These are phyloP conservation scores for Tulasnella sp. DNA, from an alignment of 768 basidiomycete genomes.

Conservation along the genomic window DNA sequence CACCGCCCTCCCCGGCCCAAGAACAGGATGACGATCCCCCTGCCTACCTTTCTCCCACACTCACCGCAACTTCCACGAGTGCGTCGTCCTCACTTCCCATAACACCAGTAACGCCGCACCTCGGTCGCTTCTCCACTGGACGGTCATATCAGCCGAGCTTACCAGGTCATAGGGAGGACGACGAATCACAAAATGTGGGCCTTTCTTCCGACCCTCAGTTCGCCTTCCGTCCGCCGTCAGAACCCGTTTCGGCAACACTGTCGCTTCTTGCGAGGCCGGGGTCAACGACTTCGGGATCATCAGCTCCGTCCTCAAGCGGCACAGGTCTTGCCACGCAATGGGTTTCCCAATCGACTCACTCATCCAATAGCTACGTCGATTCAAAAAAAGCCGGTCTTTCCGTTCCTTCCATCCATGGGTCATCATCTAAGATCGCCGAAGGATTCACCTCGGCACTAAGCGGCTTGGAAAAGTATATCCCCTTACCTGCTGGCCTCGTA, in stretches of 20 bases:
- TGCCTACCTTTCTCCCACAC: neutral
- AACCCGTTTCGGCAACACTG: neutral
- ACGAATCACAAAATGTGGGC: neutral
- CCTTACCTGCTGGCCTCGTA: neutral
- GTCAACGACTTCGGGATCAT: neutral
- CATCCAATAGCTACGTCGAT: neutral
- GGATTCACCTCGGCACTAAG: neutral
- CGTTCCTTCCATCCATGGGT: neutral
- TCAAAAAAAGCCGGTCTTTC: neutral
- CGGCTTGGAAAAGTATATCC: slow-evolving; percentile 18
- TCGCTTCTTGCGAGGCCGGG: neutral
- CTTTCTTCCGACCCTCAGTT: neutral
- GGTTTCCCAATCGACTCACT: neutral
- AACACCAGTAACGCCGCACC: neutral
- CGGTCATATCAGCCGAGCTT: neutral
- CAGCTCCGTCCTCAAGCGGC: neutral
- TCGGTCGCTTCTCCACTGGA: neutral
- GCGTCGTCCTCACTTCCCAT: neutral
- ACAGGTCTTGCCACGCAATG: neutral
- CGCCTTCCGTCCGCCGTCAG: neutral
- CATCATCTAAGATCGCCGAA: neutral
- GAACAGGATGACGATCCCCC: neutral
- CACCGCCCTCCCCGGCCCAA: neutral
- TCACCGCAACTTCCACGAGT: neutral
- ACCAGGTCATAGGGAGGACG: neutral